A percentile compares a stretch with the other conserved stretches of the same genome.
Evolutionary conservation across 2,329 filamentous ascomycete species (phyloP).

Genomic region (Aspergillus neoniger): DNA sequence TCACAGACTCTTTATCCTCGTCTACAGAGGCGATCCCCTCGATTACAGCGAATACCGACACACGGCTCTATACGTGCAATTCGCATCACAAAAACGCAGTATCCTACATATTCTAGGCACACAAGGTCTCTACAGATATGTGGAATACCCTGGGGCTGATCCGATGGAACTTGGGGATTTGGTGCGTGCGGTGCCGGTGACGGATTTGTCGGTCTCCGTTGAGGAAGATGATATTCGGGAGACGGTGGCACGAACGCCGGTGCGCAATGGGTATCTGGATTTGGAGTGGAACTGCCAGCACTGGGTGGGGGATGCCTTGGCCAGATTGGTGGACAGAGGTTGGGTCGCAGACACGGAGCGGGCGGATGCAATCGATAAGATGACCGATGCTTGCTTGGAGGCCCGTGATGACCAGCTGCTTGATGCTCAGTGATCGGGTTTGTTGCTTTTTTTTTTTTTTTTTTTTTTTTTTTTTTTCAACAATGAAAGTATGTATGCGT

Average conservation of each 20-base stretch:
- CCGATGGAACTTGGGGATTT: constrained; percentile 17
- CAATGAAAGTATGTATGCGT: neutral
- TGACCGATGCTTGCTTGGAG: constrained; percentile 33
- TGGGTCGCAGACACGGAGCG: constrained; percentile 24
- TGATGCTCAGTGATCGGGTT: neutral
- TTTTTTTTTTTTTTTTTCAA: too few relatives aligned
- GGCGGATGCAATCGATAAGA: constrained; percentile 25
- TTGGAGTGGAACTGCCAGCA: constrained; percentile 38
- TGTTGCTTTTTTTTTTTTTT: too few relatives aligned
- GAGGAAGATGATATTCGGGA: constrained; percentile 20
- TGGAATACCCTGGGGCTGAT: constrained; percentile 17
- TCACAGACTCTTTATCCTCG: constrained; percentile 26
- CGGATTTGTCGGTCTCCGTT: constrained; percentile 19
- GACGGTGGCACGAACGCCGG: constrained; percentile 23
- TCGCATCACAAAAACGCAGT: constrained; percentile 17
- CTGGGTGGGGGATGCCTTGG: constrained; percentile 34
- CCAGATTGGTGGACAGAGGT: constrained; percentile 23
- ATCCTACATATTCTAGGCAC: constrained; percentile 30
- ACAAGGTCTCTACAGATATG: constrained; percentile 30
- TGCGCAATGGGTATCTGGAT: constrained; percentile 26
- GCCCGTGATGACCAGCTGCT: constrained; percentile 21
- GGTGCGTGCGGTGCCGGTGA: constrained; percentile 18
- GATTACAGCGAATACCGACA: constrained; percentile 35
- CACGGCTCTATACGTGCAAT: constrained; percentile 31
- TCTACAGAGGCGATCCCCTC: constrained; percentile 32